Percentiles rank a stretch among this genome's conserved stretches.
Evolutionary conservation across 2,329 filamentous ascomycete genomes (phyloP).

Genomic region (Emmonsiellopsis sp.): DNA sequence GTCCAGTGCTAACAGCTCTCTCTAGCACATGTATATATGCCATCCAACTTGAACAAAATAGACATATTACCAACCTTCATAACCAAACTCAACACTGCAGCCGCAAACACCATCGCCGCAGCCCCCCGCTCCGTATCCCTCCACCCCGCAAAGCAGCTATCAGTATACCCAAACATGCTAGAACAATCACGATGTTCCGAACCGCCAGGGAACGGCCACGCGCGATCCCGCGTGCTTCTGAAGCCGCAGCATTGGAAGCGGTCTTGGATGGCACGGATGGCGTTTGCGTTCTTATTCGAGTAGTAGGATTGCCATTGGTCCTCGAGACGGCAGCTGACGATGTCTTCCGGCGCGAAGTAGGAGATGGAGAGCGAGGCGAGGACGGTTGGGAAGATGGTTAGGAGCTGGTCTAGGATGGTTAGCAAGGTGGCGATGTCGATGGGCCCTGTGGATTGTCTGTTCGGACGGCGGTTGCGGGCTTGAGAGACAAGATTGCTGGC

Average conservation of each 20-base stretch:
- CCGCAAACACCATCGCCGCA: slow-evolving; percentile 7
- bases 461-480: background rate
- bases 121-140: background rate
- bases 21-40: too few relatives aligned
- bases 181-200: slow-evolving; percentile 4
- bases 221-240: slow-evolving; percentile 7
- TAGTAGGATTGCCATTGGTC: slow-evolving; percentile 9
- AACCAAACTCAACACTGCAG: slow-evolving; percentile 1
- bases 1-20: too few relatives aligned
- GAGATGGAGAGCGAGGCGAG: slow-evolving; percentile 6
- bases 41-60: background rate
- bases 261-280: slow-evolving; percentile 10
- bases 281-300: slow-evolving; percentile 6
- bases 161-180: slow-evolving; percentile 4
- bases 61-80: background rate
- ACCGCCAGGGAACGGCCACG: slow-evolving; percentile 7
- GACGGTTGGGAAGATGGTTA: slow-evolving; percentile 1
- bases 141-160: slow-evolving; percentile 7
- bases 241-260: slow-evolving; percentile 8
- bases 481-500: background rate
- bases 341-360: slow-evolving; percentile 4
- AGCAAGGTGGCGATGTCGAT: background rate
- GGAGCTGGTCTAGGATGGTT: slow-evolving; percentile 3
- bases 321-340: slow-evolving; percentile 8
- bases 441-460: background rate